Evolutionary conservation across 225 moss, liverwort and hornwort species (phyloP), one percentile per base, ranked within the genome.

Genomic region (Ulota crispa): DNA sequence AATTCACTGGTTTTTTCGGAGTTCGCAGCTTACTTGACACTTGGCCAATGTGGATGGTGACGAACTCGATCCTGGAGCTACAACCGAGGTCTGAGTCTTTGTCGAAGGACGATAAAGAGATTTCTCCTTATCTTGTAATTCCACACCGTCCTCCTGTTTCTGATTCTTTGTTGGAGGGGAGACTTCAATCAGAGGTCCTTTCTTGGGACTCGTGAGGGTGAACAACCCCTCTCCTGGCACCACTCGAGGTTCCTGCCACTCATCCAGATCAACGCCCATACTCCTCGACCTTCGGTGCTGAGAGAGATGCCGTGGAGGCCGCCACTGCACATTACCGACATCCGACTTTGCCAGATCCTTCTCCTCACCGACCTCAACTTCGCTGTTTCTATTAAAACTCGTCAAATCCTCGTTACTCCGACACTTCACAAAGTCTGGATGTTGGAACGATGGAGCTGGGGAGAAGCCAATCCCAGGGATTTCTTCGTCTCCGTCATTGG

Each of bases 381-480:
- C 59, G 45, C 45, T 79, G 42, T 60, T 73, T 66, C 64, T 82
- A 70, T 42, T 80, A 42, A 78, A 69, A 50, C 12, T 64, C 64
- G 69, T 82, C 14, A 82, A 84, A 66, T 86, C 88, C 73, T 88
- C 88, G 66, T 84, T 80, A 68, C 87, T 90, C 8, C 80, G 83
- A 69, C 85, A 85, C 72, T 85, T 87, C 67, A 85, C 50, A 50
- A 50, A 50, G 5, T 50, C 50, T 6, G 50, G 50, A 1, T 50
- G 18, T 50, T 18, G 50, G 50, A 50, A 56, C 41, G 86, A 13
- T 26, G 57, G 76, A 1, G 80, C 45, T 7, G 85, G 84, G 19
- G 92, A 87, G 56, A 89, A 92, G 32, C 92, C 89, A 72, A 92
- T 89, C 32, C 89, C 92, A 36, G 92, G 89, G 7, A 71, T 77